Conservation (phyloP, 78 protist species). For the Protostelium mycophagum region DNA sequence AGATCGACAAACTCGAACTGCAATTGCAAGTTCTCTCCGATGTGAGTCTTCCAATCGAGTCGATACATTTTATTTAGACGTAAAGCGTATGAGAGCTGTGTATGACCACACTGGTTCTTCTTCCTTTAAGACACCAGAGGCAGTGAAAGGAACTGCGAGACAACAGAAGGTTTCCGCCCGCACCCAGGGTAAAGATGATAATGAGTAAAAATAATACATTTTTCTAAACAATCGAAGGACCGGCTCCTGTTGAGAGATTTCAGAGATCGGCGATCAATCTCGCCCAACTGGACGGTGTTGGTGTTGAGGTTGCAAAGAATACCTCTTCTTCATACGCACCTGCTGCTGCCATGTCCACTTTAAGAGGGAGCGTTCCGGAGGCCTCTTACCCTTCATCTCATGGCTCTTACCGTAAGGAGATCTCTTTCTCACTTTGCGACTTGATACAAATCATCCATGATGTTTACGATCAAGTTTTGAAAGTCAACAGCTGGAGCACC, state of each 20-base stretch:
- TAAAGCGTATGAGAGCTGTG: neutral
- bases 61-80: too few relatives aligned
- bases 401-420: neutral
- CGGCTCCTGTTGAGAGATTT: neutral
- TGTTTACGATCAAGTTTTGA: too few relatives aligned
- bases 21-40: slow-evolving; percentile 7
- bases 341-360: neutral
- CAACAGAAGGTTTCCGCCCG: neutral
- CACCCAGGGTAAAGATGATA: neutral
- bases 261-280: neutral
- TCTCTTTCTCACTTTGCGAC: neutral
- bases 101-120: neutral
- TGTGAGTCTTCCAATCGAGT: neutral
- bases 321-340: neutral
- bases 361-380: neutral
- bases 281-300: neutral
- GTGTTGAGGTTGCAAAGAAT: neutral
- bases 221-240: neutral
- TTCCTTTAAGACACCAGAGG: neutral
- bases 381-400: neutral
- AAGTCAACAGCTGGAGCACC: too few relatives aligned
- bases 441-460: too few relatives aligned
- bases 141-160: neutral
- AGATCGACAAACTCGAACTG: slow-evolving; percentile 2
- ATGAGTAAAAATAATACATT: neutral